Evolutionary conservation across 2,329 filamentous ascomycete species (phyloP).

Genomic region (Hypoxylon sp.): DNA sequence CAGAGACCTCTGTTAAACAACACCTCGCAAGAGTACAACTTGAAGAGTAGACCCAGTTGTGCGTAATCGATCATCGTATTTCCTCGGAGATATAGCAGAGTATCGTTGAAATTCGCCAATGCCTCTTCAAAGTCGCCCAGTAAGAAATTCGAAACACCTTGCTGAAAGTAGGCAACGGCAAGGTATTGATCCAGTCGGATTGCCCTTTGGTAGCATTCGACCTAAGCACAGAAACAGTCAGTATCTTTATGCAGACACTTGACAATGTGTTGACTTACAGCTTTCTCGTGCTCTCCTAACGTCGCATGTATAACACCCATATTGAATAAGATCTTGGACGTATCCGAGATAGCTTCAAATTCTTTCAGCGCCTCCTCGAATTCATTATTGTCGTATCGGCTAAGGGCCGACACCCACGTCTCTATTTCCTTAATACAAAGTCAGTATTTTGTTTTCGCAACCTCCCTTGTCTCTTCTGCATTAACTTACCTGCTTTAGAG

Average conservation of each 20-base stretch:
- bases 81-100: constrained; percentile 90
- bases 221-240: constrained; percentile 65
- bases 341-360: constrained; percentile 91
- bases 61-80: constrained; percentile 99
- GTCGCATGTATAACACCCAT: constrained; percentile 98
- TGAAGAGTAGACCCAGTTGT: constrained; percentile 94
- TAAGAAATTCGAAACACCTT: constrained; percentile 97
- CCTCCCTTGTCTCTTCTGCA: neutral
- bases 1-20: constrained; percentile 97
- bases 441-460: constrained; percentile 28
- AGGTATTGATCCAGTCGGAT: constrained; percentile 94
- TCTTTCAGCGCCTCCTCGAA: constrained; percentile 89
- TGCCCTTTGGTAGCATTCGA: constrained; percentile 94
- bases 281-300: constrained; percentile 93
- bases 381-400: constrained; percentile 95
- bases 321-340: constrained; percentile 98
- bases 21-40: constrained; percentile 96
- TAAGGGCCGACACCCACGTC: constrained; percentile 94
- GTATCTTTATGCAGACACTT: constrained; percentile 35
- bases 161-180: constrained; percentile 97
- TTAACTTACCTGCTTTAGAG: constrained; percentile 54
- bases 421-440: constrained; percentile 85
- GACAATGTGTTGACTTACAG: constrained; percentile 71
- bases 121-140: constrained; percentile 98
- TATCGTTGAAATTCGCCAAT: constrained; percentile 98